These are phyloP conservation scores for Fusarium longipes DNA, from an alignment of 2,329 filamentous ascomycete genomes.

Conservation along the genomic window DNA sequence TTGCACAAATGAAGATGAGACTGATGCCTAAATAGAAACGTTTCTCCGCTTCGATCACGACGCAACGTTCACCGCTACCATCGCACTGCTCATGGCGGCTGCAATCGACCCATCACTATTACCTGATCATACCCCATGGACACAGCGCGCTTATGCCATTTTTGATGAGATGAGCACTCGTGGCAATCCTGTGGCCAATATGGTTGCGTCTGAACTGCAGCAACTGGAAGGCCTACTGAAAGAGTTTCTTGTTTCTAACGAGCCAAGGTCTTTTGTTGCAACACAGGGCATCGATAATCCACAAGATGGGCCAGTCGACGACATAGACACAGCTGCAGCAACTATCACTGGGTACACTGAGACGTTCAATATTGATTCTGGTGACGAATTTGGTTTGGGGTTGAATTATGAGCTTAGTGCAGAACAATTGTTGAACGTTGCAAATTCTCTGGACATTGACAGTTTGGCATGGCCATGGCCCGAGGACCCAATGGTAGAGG, in stretches of 20 bases:
- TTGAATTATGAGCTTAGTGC: conserved; percentile 38
- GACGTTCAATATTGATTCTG: conserved; percentile 2
- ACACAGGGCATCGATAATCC: conserved; percentile 9
- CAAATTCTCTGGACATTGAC: conserved; percentile 37
- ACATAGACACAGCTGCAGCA: background rate
- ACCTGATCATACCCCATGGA: conserved; percentile 51
- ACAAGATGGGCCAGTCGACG: background rate
- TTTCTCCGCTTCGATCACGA: conserved; percentile 32
- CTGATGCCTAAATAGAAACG: conserved; percentile 5
- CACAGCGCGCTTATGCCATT: conserved; percentile 55
- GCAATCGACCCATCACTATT: conserved; percentile 51
- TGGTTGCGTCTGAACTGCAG: conserved; percentile 44
- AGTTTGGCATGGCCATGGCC: conserved; percentile 40
- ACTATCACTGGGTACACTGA: conserved; percentile 7
- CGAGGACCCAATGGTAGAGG: background rate
- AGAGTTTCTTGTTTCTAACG: conserved; percentile 5
- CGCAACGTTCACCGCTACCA: conserved; percentile 47
- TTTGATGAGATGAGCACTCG: conserved; percentile 59
- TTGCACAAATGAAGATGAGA: accelerated
- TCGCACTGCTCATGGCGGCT: conserved; percentile 54
- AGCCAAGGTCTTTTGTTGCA: background rate
- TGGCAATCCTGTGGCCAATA: conserved; percentile 58
- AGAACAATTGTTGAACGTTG: conserved; percentile 36
- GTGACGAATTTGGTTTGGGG: conserved; percentile 14
- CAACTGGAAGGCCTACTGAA: conserved; percentile 21